Evolutionary conservation across 176 grass and related monocot species (phyloP).

Genomic region (Elymus sibiricus): DNA sequence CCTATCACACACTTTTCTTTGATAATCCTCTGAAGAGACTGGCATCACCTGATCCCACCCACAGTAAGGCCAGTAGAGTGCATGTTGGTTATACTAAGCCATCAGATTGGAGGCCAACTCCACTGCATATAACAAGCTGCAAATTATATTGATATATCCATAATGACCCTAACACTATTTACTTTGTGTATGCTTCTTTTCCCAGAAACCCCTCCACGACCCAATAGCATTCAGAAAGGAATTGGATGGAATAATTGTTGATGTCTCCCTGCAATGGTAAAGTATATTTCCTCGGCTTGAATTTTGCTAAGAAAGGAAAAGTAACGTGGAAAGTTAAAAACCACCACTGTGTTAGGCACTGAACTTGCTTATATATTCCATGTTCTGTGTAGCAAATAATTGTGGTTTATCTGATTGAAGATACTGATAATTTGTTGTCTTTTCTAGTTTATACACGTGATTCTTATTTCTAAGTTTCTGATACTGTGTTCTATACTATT

Average conservation of each 20-base stretch:
- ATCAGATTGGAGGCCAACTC: neutral
- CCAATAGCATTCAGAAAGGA: slow-evolving; percentile 71
- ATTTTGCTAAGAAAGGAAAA: neutral
- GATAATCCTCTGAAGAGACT: neutral
- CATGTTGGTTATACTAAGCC: neutral
- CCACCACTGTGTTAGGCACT: neutral
- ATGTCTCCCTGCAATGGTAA: slow-evolving; percentile 98
- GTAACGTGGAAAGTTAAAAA: neutral
- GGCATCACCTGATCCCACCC: neutral
- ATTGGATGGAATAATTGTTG: slow-evolving; percentile 73
- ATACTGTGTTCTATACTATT: neutral
- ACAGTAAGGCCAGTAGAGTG: neutral
- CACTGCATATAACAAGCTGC: slow-evolving; percentile 5
- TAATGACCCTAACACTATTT: slow-evolving; percentile 28
- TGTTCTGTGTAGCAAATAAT: neutral
- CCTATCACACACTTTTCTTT: slow-evolving; percentile 5
- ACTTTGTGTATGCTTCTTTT: slow-evolving; percentile 25
- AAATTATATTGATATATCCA: slow-evolving; percentile 22
- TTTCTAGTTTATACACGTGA: neutral
- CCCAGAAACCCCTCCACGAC: slow-evolving; percentile 79
- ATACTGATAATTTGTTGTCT: neutral
- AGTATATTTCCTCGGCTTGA: slow-evolving; percentile 13
- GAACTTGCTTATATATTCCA: neutral
- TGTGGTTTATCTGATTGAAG: neutral
- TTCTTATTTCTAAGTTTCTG: neutral